Conservation (phyloP, 305 asterid species). For the Solanum aculeatissimum region DNA sequence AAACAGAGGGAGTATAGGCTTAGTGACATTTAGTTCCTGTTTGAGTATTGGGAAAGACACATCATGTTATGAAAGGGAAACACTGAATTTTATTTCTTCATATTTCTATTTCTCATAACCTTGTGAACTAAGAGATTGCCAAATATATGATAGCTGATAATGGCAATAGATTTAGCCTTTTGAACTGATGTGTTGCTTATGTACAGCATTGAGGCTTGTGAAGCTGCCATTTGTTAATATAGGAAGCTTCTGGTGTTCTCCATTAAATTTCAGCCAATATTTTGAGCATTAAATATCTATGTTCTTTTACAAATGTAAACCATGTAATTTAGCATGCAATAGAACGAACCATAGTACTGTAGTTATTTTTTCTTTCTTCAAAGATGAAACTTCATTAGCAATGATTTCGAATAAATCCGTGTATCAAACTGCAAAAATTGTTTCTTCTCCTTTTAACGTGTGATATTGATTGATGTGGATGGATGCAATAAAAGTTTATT, state of each 20-base stretch:
- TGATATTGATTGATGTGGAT: neutral
- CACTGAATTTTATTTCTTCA: neutral
- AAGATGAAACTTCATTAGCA: neutral
- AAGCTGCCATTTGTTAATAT: neutral
- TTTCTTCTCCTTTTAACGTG: neutral
- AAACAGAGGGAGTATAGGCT: neutral
- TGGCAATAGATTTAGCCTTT: neutral
- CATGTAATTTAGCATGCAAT: neutral
- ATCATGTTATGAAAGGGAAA: neutral
- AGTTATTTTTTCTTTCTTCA: too few species aligned
- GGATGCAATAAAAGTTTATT: neutral
- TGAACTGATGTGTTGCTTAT: neutral
- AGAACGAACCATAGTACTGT: neutral
- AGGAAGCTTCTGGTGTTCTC: neutral
- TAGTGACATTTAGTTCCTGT: neutral
- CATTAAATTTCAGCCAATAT: neutral
- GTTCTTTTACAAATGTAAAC: neutral
- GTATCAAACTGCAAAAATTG: neutral
- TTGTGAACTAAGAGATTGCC: neutral
- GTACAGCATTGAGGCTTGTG: neutral
- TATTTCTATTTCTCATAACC: neutral
- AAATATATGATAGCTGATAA: neutral
- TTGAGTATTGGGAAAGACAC: neutral
- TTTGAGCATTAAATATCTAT: neutral
- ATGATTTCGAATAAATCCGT: neutral